Base-by-base conservation (phyloP, 352 stramenopile genomes). In the Globisporangium carolinianum region DNA sequence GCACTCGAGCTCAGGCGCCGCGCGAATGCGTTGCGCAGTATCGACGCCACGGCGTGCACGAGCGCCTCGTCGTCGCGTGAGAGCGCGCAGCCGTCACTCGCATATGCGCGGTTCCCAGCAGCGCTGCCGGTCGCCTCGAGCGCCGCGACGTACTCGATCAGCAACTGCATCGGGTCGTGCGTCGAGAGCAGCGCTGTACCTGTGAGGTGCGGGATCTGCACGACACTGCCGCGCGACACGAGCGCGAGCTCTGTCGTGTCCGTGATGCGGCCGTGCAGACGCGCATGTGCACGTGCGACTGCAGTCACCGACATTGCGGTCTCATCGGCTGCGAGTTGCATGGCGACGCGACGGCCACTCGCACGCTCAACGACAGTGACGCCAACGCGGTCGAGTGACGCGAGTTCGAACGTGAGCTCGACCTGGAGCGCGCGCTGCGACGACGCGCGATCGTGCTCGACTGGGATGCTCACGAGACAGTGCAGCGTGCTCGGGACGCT, bases 331-430 rank as follows among this genome's bases (percentile, higher is more conserved):
- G 14, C 18, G 35, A 76, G 12, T 15, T 51, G 36, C 51, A 62
- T 37, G 15, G 58, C 55, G 12, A 61, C 63, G 12, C 42, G 42
- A 0, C 42, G 42, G 6, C 42, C 42, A 14, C 42, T 47, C 7
- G 42, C 42, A 5, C 42, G 42, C 42, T 47, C 42, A 15, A 47
- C 42, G n/a, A 47, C 42, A 17, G 69, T 51, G 15, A 77, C 50
- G 18, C 38, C 41, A 48, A 77, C 62, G 10, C 42, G 42, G 32
- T 65, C 50, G 36, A 63, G 47, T 12, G 42, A 50, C 11, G 69
- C 46, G 6, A 77, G 17, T 15, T 75, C 57, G 32, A 77, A 75
- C 7, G 50, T 47, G 18, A 75, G 61, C 32, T 77, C 69, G 17
- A 77, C 51, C 18, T 73, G 75, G 42, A 75, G 51, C 62, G 73